Evolutionary conservation across 768 basidiomycete genomes (phyloP).

Genomic region (Tulasnella sp.): DNA sequence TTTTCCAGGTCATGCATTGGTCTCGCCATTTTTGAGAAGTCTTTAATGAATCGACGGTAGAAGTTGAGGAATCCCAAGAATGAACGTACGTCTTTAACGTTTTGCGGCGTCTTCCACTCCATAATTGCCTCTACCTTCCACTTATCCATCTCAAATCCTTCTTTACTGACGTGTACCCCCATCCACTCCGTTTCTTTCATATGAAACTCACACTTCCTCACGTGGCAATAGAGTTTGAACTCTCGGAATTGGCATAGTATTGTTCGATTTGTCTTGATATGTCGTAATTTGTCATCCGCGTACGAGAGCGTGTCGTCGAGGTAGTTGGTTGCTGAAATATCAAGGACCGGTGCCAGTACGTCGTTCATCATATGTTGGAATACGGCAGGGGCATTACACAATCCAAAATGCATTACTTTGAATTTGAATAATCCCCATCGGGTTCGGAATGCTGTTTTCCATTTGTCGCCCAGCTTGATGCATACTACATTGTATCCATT

Average conservation of each 20-base stretch:
- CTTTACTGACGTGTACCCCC: conserved; percentile 7
- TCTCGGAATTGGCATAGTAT: conserved; percentile 18
- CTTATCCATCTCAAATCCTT: not conserved
- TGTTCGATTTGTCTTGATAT: conserved; percentile 13
- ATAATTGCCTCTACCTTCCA: not conserved
- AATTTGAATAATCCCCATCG: not conserved
- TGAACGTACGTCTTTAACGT: conserved; percentile 17
- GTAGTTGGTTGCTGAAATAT: conserved; percentile 16
- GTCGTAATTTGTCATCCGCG: conserved; percentile 8
- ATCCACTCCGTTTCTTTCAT: conserved; percentile 18
- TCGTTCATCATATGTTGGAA: conserved; percentile 22
- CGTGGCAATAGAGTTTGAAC: conserved; percentile 17
- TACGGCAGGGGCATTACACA: conserved; percentile 20
- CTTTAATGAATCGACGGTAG: conserved; percentile 21
- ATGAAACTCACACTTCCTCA: conserved; percentile 22
- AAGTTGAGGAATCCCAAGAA: conserved; percentile 23
- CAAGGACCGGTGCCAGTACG: conserved; percentile 16
- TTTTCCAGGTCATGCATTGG: conserved; percentile 14
- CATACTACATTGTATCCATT: conserved; percentile 5
- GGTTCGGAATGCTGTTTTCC: conserved; percentile 13
- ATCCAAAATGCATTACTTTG: conserved; percentile 19
- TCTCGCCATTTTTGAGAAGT: conserved; percentile 17
- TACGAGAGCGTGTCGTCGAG: conserved; percentile 21
- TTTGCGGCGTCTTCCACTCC: conserved; percentile 18
- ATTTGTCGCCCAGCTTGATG: conserved; percentile 10